Percentiles rank a stretch among this genome's conserved stretches.
Evolutionary conservation across 257 asterid genomes (phyloP).

Genomic region (Capsicum chinense): DNA sequence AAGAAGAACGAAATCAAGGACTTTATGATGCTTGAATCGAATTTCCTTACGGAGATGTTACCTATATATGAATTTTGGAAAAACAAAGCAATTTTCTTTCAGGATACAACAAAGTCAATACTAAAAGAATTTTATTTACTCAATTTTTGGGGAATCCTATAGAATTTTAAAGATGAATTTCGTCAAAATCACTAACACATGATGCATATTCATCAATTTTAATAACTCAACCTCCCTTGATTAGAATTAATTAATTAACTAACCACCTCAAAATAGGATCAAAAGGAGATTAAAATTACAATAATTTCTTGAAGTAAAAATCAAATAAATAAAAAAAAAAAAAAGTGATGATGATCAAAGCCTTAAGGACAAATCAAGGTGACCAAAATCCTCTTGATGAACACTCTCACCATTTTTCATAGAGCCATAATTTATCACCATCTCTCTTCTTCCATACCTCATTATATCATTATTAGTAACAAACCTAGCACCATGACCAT

Average conservation of each 20-base stretch:
- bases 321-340: neutral
- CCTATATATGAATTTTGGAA: neutral
- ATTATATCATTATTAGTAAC: slow-evolving; percentile 31
- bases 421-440: slow-evolving; percentile 36
- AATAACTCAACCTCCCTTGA: neutral
- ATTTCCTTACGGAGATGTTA: neutral
- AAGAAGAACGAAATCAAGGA: neutral
- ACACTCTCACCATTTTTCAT: slow-evolving; percentile 43
- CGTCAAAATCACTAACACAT: too few relatives aligned
- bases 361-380: slow-evolving; percentile 70
- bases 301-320: neutral
- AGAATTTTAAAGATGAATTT: neutral
- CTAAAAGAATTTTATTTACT: neutral
- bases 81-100: neutral
- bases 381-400: slow-evolving; percentile 63
- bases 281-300: neutral
- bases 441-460: slow-evolving; percentile 42
- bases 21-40: neutral
- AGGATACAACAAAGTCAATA: neutral
- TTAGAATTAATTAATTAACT: neutral
- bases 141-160: neutral
- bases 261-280: slow-evolving; percentile 14
- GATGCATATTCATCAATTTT: neutral
- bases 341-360: slow-evolving; percentile 43
- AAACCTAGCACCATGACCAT: slow-evolving; percentile 24